phyloP scores from a whole-genome alignment of 345 rosid species.

The Luvunga scandens region DNA sequence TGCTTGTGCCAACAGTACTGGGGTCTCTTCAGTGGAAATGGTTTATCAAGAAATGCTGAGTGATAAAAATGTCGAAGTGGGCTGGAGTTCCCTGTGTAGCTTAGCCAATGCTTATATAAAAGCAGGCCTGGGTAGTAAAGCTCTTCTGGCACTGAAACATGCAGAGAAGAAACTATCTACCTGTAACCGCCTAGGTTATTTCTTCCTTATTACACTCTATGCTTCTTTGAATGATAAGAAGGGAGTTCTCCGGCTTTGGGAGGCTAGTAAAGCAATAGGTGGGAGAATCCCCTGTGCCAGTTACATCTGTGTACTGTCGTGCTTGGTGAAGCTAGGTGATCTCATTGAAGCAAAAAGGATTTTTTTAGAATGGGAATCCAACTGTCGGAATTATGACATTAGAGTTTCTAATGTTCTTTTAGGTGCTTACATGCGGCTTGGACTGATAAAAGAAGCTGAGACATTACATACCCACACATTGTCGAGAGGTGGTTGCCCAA shows the following conservation, averaged over 20 bases:
- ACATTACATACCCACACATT: slow-evolving; percentile 37
- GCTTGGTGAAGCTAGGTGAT: slow-evolving; percentile 43
- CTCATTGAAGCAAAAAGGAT: slow-evolving; percentile 42
- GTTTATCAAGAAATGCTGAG: slow-evolving; percentile 48
- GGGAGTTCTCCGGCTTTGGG: slow-evolving; percentile 51
- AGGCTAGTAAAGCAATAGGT: slow-evolving; percentile 37
- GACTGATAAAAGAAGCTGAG: slow-evolving; percentile 44
- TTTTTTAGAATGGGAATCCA: slow-evolving; percentile 47
- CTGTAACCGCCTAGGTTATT: slow-evolving; percentile 39
- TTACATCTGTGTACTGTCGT: slow-evolving; percentile 52
- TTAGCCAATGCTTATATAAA: slow-evolving; percentile 51
- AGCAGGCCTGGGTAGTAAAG: slow-evolving; percentile 42
- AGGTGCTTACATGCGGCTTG: slow-evolving; percentile 48
- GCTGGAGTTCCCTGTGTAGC: slow-evolving; percentile 58
- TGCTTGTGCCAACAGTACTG: slow-evolving; percentile 30
- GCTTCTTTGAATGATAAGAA: slow-evolving; percentile 38
- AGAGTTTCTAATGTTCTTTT: slow-evolving; percentile 60
- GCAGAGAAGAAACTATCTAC: slow-evolving; percentile 52
- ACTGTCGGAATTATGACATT: slow-evolving; percentile 43
- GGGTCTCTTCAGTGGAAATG: slow-evolving; percentile 32
- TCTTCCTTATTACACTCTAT: slow-evolving; percentile 47
- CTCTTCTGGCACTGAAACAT: slow-evolving; percentile 30
- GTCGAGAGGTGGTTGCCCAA: slow-evolving; percentile 58
- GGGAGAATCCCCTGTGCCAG: slow-evolving; percentile 51
- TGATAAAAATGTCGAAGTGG: slow-evolving; percentile 46